Conservation (phyloP, 2,329 filamentous ascomycete genomes). For the Apiospora koreana region DNA sequence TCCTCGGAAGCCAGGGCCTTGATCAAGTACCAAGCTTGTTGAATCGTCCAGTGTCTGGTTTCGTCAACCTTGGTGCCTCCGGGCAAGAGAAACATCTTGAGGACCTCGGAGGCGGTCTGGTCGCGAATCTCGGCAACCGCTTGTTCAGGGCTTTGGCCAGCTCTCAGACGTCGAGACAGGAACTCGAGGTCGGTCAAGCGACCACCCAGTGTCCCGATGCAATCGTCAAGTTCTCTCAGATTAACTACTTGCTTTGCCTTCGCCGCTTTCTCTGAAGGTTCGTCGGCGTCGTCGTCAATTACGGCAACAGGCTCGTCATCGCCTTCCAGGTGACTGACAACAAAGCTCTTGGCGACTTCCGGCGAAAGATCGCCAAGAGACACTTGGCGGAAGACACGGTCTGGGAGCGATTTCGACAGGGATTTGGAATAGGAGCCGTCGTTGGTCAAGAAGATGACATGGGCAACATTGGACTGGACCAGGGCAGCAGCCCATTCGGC, state of each 20-base stretch:
- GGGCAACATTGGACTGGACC: conserved; percentile 84
- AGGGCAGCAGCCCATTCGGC: conserved; percentile 88
- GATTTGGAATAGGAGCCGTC: conserved; percentile 89
- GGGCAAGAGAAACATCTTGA: conserved; percentile 84
- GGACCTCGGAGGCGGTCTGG: conserved; percentile 84
- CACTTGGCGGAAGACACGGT: conserved; percentile 86
- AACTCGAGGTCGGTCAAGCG: conserved; percentile 96
- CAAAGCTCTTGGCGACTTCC: conserved; percentile 84
- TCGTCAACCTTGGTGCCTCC: conserved; percentile 54
- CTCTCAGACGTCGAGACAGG: conserved; percentile 84
- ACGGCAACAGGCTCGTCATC: conserved; percentile 35
- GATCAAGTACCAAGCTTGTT: conserved; percentile 90
- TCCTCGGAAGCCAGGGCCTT: conserved; percentile 72
- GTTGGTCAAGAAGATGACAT: conserved; percentile 91
- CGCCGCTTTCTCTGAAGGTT: conserved; percentile 27
- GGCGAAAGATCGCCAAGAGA: conserved; percentile 84
- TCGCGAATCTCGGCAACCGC: conserved; percentile 88
- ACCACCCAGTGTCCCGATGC: conserved; percentile 81
- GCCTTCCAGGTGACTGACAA: conserved; percentile 76
- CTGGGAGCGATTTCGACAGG: conserved; percentile 82
- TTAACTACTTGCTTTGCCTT: conserved; percentile 37
- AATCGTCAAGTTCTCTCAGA: conserved; percentile 73
- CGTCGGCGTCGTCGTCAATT: conserved; percentile 30
- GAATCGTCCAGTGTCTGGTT: conserved; percentile 68
- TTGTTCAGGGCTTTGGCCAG: conserved; percentile 77